Base-by-base conservation (phyloP, 2,329 filamentous ascomycete species). In the Tolypocladium tundrense region DNA sequence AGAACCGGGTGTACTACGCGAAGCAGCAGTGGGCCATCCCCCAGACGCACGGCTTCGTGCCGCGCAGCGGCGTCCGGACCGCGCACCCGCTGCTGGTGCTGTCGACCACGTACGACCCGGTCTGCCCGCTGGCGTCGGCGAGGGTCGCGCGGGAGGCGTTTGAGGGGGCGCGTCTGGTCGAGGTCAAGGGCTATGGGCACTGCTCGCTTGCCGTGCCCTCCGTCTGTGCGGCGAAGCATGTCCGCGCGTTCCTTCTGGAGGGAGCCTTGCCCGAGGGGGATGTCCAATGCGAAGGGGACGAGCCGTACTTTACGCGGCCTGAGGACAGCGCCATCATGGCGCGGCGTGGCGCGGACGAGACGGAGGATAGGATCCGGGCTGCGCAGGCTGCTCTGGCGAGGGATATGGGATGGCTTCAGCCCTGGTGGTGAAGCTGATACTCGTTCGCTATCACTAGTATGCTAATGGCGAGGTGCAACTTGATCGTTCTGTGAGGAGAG, bases 91-190 rank as follows among this genome's bases (percentile, higher is more conserved):
- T 73, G 0, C 63, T 73, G 0, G 62, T 73, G 1, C 57, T 73
- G 8, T 68, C 68, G 0, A 72, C 65, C 0, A 67, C 64, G 0
- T 68, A 68, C 35, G 70, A 73, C 4, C 84, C 84, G 0, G 80
- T 86, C 1, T 86, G 82, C 27, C 71, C 75, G 1, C 60, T 77
- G 1, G 59, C 69, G 0, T 77, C 75, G 2, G 75, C 75, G 1
- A 64, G 63, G 31, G 66, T 64, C 0, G 75, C 76, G 0, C 67
- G 68, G 3, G 62, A 63, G 1, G 68, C 68, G 0, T 77, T 75
- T 57, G 65, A 66, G 16, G 71, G 66, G 2, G 74, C 75, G 4
- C 66, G 67, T 2, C 64, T 78, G 1, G 63, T 78, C 0, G 72
- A 76, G 56, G 68, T 77, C 43, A 65, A 71, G 55, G 75, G 71